Base-by-base conservation (phyloP, 2,329 filamentous ascomycete genomes). In the Colletotrichum tabaci region DNA sequence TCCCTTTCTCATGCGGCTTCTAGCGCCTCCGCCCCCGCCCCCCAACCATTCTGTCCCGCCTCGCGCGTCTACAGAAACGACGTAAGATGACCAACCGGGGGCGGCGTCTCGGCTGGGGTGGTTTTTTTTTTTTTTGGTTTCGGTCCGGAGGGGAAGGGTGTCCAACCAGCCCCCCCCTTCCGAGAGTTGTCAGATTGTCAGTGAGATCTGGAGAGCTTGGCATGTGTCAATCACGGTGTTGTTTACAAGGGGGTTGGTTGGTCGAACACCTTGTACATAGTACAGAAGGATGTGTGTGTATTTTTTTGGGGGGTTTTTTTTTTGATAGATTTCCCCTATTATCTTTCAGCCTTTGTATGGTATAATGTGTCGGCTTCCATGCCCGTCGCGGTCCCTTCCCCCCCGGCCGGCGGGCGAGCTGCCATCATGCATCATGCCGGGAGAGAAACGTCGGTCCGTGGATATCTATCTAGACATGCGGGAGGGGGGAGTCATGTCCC, bases 401-500 rank as follows among this genome's bases (percentile, higher is more conserved):
- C 26, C 23, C 57, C 35, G 26, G 44, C 57, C 30, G 16, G 44
- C 44, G 6, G 23, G 21, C 15, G 12, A 38, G 26, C 42, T 38
- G 26, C 57, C 23, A 61, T 61, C 42, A 61, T 61, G 57, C 26
- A 26, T 26, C 26, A 26, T 26, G 26, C 40, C 18, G 52, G 35
- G 23, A 26, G 26, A 21, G 30, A 56, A 10, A 35, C 26, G 26
- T 26, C 26, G 26, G 26, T 4, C 26, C 26, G 26, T 26, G 26
- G 26, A 26, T 26, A 26, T 26, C 26, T 26, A 26, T 26, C 26
- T 26, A 26, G 57, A 61, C 44, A 61, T n/a, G 57, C 57, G 26
- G 42, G 57, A 42, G 53, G 30, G n/a, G 30, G 38, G 42, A 47
- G 12, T 18, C 18, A 30, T n/a, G 44, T 18, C 57, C 46, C 18